phyloP scores from a whole-genome alignment of 192 early-diverging fungal genomes.

The Dimargaris cristalligena region DNA sequence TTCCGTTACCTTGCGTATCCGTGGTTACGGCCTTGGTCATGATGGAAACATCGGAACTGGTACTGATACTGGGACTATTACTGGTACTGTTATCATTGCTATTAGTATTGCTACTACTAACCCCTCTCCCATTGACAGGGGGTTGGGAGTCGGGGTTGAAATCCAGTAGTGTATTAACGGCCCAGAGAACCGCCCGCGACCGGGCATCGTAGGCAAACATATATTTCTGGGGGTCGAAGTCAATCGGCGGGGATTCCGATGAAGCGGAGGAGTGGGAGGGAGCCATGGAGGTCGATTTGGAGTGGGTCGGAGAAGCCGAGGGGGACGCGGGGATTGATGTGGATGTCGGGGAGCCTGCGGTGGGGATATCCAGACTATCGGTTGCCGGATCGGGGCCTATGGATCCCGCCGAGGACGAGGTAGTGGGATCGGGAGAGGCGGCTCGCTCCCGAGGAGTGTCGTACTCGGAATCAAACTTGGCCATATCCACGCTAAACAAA shows the following conservation, averaged over 20 bases:
- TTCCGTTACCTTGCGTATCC: no score
- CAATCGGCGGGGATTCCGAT: background rate
- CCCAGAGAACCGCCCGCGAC: constrained; percentile 27
- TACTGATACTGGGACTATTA: no score
- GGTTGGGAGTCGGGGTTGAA: no score
- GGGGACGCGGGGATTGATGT: background rate
- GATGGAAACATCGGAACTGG: no score
- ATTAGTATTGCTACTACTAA: no score
- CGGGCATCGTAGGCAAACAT: constrained; percentile 28
- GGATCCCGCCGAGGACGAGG: no score
- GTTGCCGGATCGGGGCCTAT: background rate
- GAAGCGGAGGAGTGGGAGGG: background rate
- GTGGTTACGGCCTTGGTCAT: no score
- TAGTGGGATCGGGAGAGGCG: background rate
- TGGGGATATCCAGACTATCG: no score
- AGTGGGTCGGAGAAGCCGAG: background rate
- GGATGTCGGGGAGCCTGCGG: background rate
- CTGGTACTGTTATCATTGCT: no score
- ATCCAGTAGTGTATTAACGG: no score
- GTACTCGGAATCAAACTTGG: background rate
- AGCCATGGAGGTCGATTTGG: background rate
- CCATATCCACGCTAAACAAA: background rate
- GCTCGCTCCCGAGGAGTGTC: background rate
- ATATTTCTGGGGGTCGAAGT: background rate
- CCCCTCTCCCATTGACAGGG: no score